phyloP scores from a whole-genome alignment of 2,329 filamentous ascomycete genomes.

The Rutstroemia sydowiana region DNA sequence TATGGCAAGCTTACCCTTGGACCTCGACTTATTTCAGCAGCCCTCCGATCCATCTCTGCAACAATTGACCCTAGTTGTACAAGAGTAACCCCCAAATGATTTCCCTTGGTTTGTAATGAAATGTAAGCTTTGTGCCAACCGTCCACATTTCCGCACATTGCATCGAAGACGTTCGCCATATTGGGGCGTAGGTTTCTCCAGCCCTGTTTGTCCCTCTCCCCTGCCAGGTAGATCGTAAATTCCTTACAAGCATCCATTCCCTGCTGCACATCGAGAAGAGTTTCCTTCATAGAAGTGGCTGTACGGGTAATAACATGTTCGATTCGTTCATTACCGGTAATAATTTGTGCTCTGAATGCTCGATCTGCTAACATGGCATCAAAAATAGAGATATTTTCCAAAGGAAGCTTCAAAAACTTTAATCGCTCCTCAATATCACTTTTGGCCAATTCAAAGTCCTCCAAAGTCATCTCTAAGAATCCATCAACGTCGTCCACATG shows the following conservation, averaged over 20 bases:
- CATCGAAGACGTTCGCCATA: conserved; percentile 66
- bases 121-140: conserved; percentile 80
- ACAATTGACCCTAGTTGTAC: conserved; percentile 69
- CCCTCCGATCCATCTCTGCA: conserved; percentile 77
- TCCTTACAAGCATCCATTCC: conserved; percentile 70
- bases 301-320: conserved; percentile 84
- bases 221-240: conserved; percentile 66
- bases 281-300: conserved; percentile 65
- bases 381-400: conserved; percentile 76
- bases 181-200: conserved; percentile 53
- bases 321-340: conserved; percentile 84
- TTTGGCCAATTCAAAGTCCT: conserved; percentile 73
- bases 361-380: conserved; percentile 83
- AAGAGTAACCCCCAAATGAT: conserved; percentile 61
- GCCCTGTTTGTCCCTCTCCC: conserved; percentile 55
- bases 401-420: conserved; percentile 71
- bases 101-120: conserved; percentile 65
- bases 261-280: conserved; percentile 70
- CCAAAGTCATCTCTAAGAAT: conserved; percentile 77
- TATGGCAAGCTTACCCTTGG: conserved; percentile 57
- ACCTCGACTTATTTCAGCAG: conserved; percentile 73
- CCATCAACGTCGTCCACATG: conserved; percentile 93
- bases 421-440: conserved; percentile 75
- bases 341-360: conserved; percentile 71
- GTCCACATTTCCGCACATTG: conserved; percentile 89